phyloP scores from a whole-genome alignment of 176 grass and related monocot species.

The Carex kokanica region DNA sequence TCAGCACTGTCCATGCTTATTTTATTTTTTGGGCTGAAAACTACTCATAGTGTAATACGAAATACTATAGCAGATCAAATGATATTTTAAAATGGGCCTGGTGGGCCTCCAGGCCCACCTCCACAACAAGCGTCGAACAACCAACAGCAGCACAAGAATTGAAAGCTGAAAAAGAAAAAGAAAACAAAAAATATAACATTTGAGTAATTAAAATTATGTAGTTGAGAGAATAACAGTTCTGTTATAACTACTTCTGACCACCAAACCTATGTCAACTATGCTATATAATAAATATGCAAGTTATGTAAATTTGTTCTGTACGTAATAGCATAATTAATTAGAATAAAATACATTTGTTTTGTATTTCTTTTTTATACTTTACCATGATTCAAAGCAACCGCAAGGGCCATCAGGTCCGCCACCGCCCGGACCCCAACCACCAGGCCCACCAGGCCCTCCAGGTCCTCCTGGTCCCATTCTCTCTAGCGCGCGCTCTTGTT shows the following conservation, averaged over 20 bases:
- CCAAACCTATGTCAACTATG: not conserved
- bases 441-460: too few relatives aligned
- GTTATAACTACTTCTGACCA: not conserved
- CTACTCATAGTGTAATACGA: not conserved
- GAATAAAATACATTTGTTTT: not conserved
- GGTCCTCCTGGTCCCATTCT: not conserved
- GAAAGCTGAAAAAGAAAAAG: not conserved
- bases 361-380: not conserved
- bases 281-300: not conserved
- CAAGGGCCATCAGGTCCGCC: too few relatives aligned
- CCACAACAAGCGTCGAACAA: not conserved
- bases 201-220: not conserved
- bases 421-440: too few relatives aligned
- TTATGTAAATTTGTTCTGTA: not conserved
- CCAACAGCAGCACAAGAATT: conserved; percentile 8
- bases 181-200: not conserved
- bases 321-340: not conserved
- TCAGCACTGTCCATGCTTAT: not conserved
- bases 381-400: not conserved
- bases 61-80: not conserved
- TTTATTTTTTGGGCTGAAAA: too few relatives aligned
- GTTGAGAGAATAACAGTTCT: not conserved
- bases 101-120: not conserved
- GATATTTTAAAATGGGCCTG: not conserved
- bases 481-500: not conserved